phyloP scores from a whole-genome alignment of 306 rosid genomes.

The Luffa acutangula region DNA sequence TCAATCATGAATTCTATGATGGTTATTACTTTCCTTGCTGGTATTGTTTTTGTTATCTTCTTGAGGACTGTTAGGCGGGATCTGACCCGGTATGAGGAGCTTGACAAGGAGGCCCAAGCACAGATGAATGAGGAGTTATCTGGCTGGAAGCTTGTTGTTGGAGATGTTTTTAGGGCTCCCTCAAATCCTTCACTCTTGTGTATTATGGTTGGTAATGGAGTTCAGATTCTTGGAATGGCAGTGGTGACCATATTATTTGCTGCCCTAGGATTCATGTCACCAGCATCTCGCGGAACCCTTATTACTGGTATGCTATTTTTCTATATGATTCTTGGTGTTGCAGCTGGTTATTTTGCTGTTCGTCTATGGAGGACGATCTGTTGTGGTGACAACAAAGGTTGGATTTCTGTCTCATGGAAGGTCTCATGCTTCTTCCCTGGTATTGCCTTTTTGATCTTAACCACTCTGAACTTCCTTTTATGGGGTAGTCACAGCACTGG shows the following conservation, averaged over 20 bases:
- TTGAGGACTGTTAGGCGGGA: slow-evolving; percentile 65
- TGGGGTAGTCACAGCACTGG: slow-evolving; percentile 80
- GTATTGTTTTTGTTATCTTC: slow-evolving; percentile 66
- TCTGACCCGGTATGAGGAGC: slow-evolving; percentile 63
- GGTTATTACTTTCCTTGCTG: slow-evolving; percentile 70
- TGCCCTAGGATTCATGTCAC: slow-evolving; percentile 70
- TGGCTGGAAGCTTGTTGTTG: slow-evolving; percentile 78
- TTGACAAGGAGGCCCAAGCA: slow-evolving; percentile 69
- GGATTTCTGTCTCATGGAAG: slow-evolving; percentile 54
- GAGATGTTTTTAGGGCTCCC: slow-evolving; percentile 64
- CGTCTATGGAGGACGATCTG: slow-evolving; percentile 67
- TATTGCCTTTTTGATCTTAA: slow-evolving; percentile 47
- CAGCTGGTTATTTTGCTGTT: slow-evolving; percentile 63
- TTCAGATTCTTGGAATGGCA: slow-evolving; percentile 71
- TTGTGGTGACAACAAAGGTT: slow-evolving; percentile 42
- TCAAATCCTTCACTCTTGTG: slow-evolving; percentile 39
- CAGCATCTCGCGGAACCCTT: slow-evolving; percentile 63
- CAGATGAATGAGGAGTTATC: slow-evolving; percentile 71
- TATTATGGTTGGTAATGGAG: slow-evolving; percentile 60
- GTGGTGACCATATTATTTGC: slow-evolving; percentile 62
- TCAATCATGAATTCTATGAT: slow-evolving; percentile 59
- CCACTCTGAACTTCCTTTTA: slow-evolving; percentile 51
- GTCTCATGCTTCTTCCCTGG: slow-evolving; percentile 69
- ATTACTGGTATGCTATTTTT: slow-evolving; percentile 62
- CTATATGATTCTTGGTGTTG: slow-evolving; percentile 62